Base-by-base conservation (phyloP, 768 basidiomycete species). In the Trametes meyenii region DNA sequence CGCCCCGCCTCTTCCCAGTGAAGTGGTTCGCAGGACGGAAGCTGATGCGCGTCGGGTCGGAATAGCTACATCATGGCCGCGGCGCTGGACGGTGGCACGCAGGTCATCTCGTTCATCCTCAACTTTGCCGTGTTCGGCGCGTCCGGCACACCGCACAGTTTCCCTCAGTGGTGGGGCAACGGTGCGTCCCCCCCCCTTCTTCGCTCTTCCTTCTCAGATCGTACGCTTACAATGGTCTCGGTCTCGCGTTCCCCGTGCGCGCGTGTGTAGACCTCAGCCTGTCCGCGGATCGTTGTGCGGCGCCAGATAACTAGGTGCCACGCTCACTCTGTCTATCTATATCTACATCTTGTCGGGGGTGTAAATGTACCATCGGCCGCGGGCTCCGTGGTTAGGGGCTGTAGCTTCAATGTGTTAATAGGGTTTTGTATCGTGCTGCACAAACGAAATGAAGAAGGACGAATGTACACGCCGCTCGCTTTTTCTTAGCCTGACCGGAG, bases 31-130 rank as follows among this genome's bases (percentile, higher is more conserved):
- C n/a, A n/a, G 51, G 10, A 14, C 7, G 40, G 29, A 8, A 8
- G 29, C 29, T 33, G 29, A 7, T 16, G 11, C 1, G 2, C 3
- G 21, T 4, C 11, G 29, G 35, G 16, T n/a, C n/a, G n/a, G 21
- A n/a, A 50, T 55, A 76, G 74, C 71, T 78, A 78, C 68, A 74
- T 78, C 66, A 67, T 77, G 50, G 72, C 77, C 16, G 76, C 75
- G 26, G 76, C 74, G 23, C 66, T 78, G 36, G 77, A 78, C 63
- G 70, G 70, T 26, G 77, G 77, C 54, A 79, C 76, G 10, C 74
- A 73, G 63, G 74, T 75, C 55, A 72, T 75, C 63, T 69, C 69
- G 42, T 75, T 75, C 66, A 70, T 75, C 53, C 72, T 75, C 58
- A 75, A 75, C 67, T 72, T 72, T 48, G 71, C 72, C 17, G 62